Percentiles rank a stretch among this genome's conserved stretches.
Evolutionary conservation across 768 basidiomycete genomes (phyloP).

Genomic region (Suillus paluster): DNA sequence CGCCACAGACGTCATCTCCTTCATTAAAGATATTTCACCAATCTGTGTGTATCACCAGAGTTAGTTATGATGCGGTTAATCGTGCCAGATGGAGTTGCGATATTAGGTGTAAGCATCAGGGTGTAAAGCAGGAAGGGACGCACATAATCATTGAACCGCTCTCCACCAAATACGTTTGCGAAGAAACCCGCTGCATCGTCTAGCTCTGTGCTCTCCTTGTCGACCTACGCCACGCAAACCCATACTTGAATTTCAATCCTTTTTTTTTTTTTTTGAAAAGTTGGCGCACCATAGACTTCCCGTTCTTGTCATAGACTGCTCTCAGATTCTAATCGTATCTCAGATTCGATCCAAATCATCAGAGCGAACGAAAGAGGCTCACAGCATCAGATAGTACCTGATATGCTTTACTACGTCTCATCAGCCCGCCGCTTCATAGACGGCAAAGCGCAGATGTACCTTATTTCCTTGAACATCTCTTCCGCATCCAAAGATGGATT

Average conservation of each 20-base stretch:
- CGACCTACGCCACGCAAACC: conserved; percentile 46
- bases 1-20: conserved; percentile 86
- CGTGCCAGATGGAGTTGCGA: conserved; percentile 2
- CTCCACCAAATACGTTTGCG: conserved; percentile 94
- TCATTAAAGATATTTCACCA: conserved; percentile 95
- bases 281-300: conserved; percentile 76
- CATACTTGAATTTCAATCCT: conserved; percentile 13
- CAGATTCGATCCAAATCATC: not conserved
- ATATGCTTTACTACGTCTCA: conserved; percentile 82
- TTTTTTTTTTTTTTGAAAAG: conserved; percentile 10
- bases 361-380: conserved; percentile 33
- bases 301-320: conserved; percentile 93
- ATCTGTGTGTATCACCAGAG: conserved; percentile 57
- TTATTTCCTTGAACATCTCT: conserved; percentile 96
- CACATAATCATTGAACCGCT: conserved; percentile 88
- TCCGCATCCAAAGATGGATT: conserved; percentile 92
- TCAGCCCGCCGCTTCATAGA: conserved; percentile 15
- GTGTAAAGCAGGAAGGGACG: conserved; percentile 35
- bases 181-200: conserved; percentile 96
- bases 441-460: conserved; percentile 46
- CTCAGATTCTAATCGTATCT: conserved; percentile 64
- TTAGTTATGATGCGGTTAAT: not conserved
- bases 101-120: conserved; percentile 4
- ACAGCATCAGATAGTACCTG: conserved; percentile 88
- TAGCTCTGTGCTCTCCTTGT: conserved; percentile 83